Conservation (phyloP, 192 early-diverging fungal species). For the Allomyces arbusculus region DNA sequence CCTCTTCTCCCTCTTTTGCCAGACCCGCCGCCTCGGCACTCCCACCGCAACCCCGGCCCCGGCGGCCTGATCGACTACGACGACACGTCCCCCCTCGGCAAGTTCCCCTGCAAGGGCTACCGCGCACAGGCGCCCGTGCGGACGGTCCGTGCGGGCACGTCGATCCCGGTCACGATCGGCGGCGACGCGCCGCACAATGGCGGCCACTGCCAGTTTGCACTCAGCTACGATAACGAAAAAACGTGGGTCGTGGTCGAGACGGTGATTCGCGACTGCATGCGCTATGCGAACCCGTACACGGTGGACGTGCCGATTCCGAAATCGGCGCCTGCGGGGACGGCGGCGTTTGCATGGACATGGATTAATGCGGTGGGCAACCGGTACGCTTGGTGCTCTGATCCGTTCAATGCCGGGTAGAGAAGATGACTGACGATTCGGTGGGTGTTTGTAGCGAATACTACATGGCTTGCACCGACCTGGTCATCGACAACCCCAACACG, state of each 20-base stretch:
- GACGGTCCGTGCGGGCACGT: not conserved
- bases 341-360: conserved; percentile 42
- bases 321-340: conserved; percentile 26
- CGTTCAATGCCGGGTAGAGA: no score
- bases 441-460: conserved; percentile 21
- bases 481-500: conserved; percentile 16
- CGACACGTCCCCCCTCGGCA: not conserved
- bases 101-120: not conserved
- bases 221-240: conserved; percentile 39
- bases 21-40: not conserved
- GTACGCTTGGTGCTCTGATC: no score
- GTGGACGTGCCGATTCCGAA: conserved; percentile 32
- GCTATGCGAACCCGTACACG: conserved; percentile 9
- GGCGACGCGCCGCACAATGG: conserved; percentile 25
- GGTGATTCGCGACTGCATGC: conserved; percentile 30
- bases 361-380: conserved; percentile 46
- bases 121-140: not conserved
- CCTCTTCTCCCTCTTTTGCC: no score
- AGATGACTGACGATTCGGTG: no score
- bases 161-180: not conserved
- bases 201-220: conserved; percentile 47
- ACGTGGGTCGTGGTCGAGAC: conserved; percentile 39
- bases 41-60: conserved; percentile 5
- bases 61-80: not conserved
- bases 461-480: conserved; percentile 40